Evolutionary conservation across 805 yeast genomes (phyloP), one percentile per base, ranked within the genome.

Genomic region (Hanseniaspora clermontiae): DNA sequence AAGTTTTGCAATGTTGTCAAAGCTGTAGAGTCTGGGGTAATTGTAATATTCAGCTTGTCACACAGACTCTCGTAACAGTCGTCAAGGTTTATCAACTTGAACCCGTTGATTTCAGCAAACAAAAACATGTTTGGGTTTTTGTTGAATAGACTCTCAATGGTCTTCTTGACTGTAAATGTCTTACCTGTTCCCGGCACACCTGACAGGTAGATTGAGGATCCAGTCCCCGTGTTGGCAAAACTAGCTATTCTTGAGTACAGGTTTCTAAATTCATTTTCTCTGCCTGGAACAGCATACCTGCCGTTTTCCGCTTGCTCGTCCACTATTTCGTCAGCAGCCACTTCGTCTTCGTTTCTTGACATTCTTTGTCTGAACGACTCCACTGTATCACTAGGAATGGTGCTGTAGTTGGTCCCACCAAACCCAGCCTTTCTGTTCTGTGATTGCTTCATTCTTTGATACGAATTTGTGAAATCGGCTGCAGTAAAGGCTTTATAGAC

Each of bases 141-240:
- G 15, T 68, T 64, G 46, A 77, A 75, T 38, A 93, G 69, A 63
- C 84, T 88, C 37, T 80, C 76, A 29, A 93, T 77, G 0, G 86
- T 97, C 64, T 89, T 95, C 55, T 95, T 72, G 2, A 91, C 82
- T 0, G 97, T 91, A 3, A 95, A 93, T 0, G 98, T 91, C 66
- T 93, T 93, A 12, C 98, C 98, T 1, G 95, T 91, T 9, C 99
- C 99, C 0, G 99, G 98, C 0, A 96, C 88, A 3, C 99, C 99
- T 68, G 96, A 87, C 11, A 93, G 81, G 65, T 90, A 93, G 6
- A 93, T 69, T 61, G 96, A 87, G 8, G 90, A 78, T 0, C 97
- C 97, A 1, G 84, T 77, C 43, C 79, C 78, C 15, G 83, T 77
- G 49, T 75, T 75, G 37, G 91, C 78, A 0, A 95, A 85, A 47